Evolutionary conservation across 371 early-diverging fungal species (phyloP).

Genomic region (Mucor lusitanicus): DNA sequence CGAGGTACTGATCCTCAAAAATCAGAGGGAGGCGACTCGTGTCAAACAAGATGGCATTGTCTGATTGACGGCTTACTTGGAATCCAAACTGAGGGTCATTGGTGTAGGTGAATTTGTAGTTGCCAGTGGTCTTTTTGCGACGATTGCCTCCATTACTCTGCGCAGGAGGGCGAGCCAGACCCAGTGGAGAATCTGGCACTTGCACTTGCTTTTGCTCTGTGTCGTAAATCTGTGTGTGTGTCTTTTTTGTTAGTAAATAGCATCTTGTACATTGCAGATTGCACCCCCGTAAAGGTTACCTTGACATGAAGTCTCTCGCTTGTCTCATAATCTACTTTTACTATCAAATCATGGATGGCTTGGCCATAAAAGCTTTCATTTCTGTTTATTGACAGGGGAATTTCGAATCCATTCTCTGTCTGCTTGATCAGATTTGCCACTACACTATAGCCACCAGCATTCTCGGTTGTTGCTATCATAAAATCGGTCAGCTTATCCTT

Average conservation of each 20-base stretch:
- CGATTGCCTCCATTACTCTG: not conserved
- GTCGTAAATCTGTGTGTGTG: conserved; percentile 30
- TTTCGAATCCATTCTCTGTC: not conserved
- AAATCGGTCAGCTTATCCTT: not conserved
- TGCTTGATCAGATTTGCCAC: not conserved
- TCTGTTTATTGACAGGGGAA: not conserved
- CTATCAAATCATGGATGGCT: conserved; percentile 37
- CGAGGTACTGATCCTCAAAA: conserved; percentile 70
- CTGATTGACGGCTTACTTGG: conserved; percentile 46
- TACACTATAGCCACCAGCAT: not conserved
- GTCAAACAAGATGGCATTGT: conserved; percentile 56
- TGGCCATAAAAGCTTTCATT: conserved; percentile 30
- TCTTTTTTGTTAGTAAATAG: not conserved
- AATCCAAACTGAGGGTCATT: conserved; percentile 54
- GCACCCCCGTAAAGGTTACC: not conserved
- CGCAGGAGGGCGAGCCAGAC: conserved; percentile 22
- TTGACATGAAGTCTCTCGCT: conserved; percentile 49
- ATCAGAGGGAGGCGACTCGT: conserved; percentile 56
- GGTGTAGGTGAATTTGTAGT: conserved; percentile 43
- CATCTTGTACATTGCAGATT: not conserved
- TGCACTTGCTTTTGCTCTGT: conserved; percentile 40
- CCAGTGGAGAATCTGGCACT: conserved; percentile 55
- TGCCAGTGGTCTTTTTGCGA: conserved; percentile 14
- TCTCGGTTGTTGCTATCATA: not conserved
- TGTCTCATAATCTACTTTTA: conserved; percentile 49